phyloP scores from a whole-genome alignment of 768 basidiomycete genomes.

The Lactifluus volemus region DNA sequence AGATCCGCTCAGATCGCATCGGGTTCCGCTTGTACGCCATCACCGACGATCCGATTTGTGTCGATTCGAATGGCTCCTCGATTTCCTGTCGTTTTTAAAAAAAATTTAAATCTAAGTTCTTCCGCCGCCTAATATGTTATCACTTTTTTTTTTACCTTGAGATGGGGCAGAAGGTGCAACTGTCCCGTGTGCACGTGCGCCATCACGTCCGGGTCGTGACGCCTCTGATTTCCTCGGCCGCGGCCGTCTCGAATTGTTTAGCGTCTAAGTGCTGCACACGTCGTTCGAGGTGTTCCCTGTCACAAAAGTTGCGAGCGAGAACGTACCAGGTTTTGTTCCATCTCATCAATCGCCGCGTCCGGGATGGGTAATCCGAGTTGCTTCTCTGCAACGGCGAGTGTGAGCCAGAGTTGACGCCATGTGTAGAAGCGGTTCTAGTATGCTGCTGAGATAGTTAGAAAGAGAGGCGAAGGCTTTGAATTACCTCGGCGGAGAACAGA shows the following conservation, averaged over 20 bases:
- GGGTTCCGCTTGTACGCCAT: slow-evolving; percentile 99
- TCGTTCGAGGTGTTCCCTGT: neutral
- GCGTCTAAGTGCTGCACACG: slow-evolving; percentile 63
- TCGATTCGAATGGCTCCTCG: slow-evolving; percentile 98
- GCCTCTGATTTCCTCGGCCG: slow-evolving; percentile 89
- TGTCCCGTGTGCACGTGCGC: slow-evolving; percentile 96
- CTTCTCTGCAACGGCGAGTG: slow-evolving; percentile 93
- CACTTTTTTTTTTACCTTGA: slow-evolving; percentile 52
- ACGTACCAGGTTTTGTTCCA: slow-evolving; percentile 83
- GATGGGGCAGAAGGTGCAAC: slow-evolving; percentile 92
- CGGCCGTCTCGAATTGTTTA: slow-evolving; percentile 87
- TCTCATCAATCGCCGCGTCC: slow-evolving; percentile 88
- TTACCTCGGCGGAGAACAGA: slow-evolving; percentile 87
- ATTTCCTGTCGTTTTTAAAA: slow-evolving; percentile 64
- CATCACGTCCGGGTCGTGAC: slow-evolving; percentile 99
- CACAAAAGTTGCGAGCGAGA: neutral
- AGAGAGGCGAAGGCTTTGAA: slow-evolving; percentile 23
- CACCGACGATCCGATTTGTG: slow-evolving; percentile 95
- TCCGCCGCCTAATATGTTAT: too few relatives aligned
- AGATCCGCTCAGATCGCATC: slow-evolving; percentile 97
- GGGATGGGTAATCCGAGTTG: slow-evolving; percentile 86
- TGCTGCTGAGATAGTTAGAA: neutral
- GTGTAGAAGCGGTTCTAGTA: slow-evolving; percentile 85
- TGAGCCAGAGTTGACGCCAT: slow-evolving; percentile 94
- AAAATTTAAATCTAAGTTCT: too few relatives aligned